Evolutionary conservation across 2,329 filamentous ascomycete genomes (phyloP).

Genomic region (Hyphodiscus sp.): DNA sequence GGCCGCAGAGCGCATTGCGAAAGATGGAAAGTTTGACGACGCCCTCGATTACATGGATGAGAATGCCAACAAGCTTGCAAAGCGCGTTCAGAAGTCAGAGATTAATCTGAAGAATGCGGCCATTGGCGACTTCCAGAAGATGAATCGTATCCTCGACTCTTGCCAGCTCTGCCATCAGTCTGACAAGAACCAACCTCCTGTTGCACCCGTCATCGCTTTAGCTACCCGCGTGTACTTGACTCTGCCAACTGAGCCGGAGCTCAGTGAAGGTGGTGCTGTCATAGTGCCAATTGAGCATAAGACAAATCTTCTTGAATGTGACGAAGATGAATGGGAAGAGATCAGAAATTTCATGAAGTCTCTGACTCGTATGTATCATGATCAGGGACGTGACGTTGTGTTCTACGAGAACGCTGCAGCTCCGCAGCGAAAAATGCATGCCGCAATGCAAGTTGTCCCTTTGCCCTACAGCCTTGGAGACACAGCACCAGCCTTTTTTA

Average conservation of each 20-base stretch:
- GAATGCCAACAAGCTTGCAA: conserved; percentile 84
- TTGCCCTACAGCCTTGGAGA: conserved; percentile 88
- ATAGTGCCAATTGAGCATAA: conserved; percentile 86
- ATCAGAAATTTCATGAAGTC: conserved; percentile 99
- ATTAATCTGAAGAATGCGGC: conserved; percentile 82
- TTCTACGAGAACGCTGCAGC: conserved; percentile 96
- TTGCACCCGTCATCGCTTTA: conserved; percentile 80
- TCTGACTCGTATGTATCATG: conserved; percentile 88
- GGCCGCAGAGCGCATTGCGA: conserved; percentile 87
- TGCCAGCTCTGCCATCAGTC: conserved; percentile 93
- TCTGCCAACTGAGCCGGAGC: conserved; percentile 80
- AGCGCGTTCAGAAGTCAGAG: conserved; percentile 80
- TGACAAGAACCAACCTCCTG: conserved; percentile 65
- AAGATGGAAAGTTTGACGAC: conserved; percentile 84
- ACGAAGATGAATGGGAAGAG: conserved; percentile 99
- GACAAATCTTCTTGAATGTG: conserved; percentile 89
- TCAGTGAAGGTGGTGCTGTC: conserved; percentile 75
- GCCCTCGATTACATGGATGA: conserved; percentile 97
- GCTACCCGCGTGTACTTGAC: conserved; percentile 84
- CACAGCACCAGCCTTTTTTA: conserved; percentile 89
- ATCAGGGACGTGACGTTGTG: conserved; percentile 83
- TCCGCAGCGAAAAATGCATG: conserved; percentile 73
- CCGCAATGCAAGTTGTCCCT: conserved; percentile 78
- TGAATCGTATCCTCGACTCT: conserved; percentile 76
- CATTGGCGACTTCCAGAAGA: conserved; percentile 82